These are phyloP conservation scores for Bisporella sp. DNA, from an alignment of 2,329 filamentous ascomycete genomes.

Conservation along the genomic window DNA sequence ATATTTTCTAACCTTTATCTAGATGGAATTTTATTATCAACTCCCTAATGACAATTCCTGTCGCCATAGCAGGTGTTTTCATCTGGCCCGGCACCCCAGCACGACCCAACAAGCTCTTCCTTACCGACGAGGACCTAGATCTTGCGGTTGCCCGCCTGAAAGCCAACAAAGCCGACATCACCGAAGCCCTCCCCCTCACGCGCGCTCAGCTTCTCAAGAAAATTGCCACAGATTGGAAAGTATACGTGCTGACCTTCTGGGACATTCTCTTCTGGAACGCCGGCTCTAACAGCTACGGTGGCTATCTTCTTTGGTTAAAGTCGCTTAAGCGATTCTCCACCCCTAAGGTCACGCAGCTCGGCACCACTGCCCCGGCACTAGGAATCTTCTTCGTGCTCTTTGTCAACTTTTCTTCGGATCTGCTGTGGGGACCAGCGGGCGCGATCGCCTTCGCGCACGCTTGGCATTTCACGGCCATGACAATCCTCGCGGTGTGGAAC, in stretches of 20 bases:
- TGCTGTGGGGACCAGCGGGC: slow-evolving; percentile 44
- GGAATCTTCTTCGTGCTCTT: slow-evolving; percentile 50
- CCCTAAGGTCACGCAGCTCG: slow-evolving; percentile 42
- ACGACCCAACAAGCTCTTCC: slow-evolving; percentile 39
- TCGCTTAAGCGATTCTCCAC: slow-evolving; percentile 40
- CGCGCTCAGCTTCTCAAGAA: slow-evolving; percentile 32
- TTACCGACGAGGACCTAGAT: slow-evolving; percentile 39
- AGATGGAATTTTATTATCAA: slow-evolving; percentile 53
- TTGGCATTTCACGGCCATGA: slow-evolving; percentile 45
- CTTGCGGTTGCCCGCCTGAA: slow-evolving; percentile 39
- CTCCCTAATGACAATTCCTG: slow-evolving; percentile 46
- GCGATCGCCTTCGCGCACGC: slow-evolving; percentile 43
- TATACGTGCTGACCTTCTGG: slow-evolving; percentile 43
- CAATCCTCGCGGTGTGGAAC: slow-evolving; percentile 48
- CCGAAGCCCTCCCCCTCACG: slow-evolving; percentile 41
- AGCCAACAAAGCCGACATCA: slow-evolving; percentile 39
- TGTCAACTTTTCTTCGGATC: slow-evolving; percentile 47
- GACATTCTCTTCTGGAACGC: slow-evolving; percentile 52
- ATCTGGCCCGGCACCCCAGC: slow-evolving; percentile 45
- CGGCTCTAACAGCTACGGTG: slow-evolving; percentile 39
- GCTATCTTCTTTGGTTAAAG: slow-evolving; percentile 52
- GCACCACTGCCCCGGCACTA: slow-evolving; percentile 43
- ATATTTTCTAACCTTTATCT: not conserved
- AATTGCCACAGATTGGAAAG: slow-evolving; percentile 36
- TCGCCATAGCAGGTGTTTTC: slow-evolving; percentile 43